phyloP scores from a whole-genome alignment of 2,329 filamentous ascomycete genomes.

The Aspergillus arachidicola region DNA sequence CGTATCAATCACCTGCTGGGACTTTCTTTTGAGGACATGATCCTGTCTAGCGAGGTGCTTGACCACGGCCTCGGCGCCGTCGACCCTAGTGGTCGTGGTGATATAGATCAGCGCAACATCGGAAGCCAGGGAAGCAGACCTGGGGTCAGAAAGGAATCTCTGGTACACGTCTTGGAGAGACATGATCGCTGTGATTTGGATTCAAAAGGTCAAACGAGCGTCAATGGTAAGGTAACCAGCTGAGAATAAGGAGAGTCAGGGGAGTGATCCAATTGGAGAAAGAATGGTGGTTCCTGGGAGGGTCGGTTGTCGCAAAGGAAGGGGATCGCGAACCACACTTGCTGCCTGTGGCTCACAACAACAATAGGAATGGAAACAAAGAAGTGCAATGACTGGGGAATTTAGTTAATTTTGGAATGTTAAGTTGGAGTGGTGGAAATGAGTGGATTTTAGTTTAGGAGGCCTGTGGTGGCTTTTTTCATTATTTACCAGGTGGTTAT shows the following conservation, averaged over 20 bases:
- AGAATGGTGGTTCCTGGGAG: slow-evolving; percentile 11
- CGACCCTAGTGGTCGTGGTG: slow-evolving; percentile 77
- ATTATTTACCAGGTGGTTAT: slow-evolving; percentile 1
- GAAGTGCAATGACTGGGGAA: background rate
- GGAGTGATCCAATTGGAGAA: slow-evolving; percentile 11
- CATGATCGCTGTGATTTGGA: slow-evolving; percentile 31
- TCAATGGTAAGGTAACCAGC: slow-evolving; percentile 7
- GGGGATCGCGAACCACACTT: slow-evolving; percentile 8
- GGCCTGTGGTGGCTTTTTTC: background rate
- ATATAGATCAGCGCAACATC: slow-evolving; percentile 82
- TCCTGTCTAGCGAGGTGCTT: slow-evolving; percentile 75
- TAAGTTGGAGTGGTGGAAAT: background rate
- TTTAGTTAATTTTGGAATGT: background rate
- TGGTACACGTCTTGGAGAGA: slow-evolving; percentile 60
- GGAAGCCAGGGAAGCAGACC: slow-evolving; percentile 62
- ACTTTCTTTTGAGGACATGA: slow-evolving; percentile 79
- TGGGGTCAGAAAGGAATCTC: slow-evolving; percentile 71
- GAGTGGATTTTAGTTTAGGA: background rate
- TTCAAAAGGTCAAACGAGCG: slow-evolving; percentile 11
- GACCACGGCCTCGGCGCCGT: slow-evolving; percentile 73
- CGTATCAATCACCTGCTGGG: slow-evolving; percentile 72
- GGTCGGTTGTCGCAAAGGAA: slow-evolving; percentile 5
- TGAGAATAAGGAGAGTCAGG: slow-evolving; percentile 13
- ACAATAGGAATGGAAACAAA: background rate
- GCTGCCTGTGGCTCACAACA: background rate